phyloP scores from a whole-genome alignment of 2,329 filamentous ascomycete genomes.

The Trichoderma arundinaceum region DNA sequence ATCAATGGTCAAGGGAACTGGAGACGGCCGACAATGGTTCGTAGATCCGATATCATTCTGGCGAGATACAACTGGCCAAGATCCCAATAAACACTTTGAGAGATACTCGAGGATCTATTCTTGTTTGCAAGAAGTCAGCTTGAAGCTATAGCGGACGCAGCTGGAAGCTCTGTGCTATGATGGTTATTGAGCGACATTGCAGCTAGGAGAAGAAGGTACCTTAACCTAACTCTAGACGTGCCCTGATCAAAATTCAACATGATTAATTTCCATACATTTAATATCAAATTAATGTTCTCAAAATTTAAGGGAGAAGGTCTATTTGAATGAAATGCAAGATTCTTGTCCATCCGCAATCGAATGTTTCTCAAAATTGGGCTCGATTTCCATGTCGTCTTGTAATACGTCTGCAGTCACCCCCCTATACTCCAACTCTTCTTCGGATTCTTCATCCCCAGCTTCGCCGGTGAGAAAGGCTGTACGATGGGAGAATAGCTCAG shows the following conservation, averaged over 20 bases:
- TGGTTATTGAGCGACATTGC: too few species aligned
- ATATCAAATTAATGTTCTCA: too few species aligned
- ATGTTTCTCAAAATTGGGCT: background rate
- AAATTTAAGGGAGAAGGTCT: background rate
- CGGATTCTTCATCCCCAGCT: background rate
- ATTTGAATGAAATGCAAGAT: background rate
- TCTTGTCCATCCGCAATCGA: background rate
- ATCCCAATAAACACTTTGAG: background rate
- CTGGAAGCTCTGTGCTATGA: too few species aligned
- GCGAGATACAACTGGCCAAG: background rate
- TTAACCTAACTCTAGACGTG: too few species aligned
- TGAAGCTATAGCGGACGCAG: background rate
- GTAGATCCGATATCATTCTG: constrained; percentile 5
- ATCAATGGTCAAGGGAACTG: background rate
- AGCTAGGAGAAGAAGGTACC: too few species aligned
- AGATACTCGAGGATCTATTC: background rate
- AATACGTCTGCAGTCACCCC: background rate
- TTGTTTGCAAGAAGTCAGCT: background rate
- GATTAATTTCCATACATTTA: background rate
- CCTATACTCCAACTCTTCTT: background rate
- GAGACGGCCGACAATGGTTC: background rate
- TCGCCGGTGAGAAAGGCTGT: background rate
- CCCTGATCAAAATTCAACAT: too few species aligned
- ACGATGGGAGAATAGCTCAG: background rate
- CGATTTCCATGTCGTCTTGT: background rate